A percentile compares a stretch with the other conserved stretches of the same genome.
phyloP scores from a whole-genome alignment of 495 filamentous ascomycete genomes.

The Patellaria atrata region DNA sequence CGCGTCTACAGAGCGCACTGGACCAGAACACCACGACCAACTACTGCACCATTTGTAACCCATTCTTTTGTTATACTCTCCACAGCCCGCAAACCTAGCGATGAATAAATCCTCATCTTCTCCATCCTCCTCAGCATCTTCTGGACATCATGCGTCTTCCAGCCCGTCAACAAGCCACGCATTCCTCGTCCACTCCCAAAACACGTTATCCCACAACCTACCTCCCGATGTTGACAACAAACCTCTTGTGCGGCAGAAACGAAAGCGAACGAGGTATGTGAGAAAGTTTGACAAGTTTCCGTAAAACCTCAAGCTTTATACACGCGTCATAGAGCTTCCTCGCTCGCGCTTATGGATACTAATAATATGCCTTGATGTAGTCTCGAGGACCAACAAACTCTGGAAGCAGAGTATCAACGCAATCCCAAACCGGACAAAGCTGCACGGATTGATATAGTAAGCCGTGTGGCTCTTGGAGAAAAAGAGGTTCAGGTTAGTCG shows the following conservation, averaged over 20 bases:
- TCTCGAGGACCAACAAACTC: constrained; percentile 68
- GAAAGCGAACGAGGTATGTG: constrained; percentile 43
- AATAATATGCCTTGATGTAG: not conserved
- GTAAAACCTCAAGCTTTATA: constrained; percentile 7
- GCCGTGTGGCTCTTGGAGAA: constrained; percentile 77
- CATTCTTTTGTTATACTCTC: not conserved
- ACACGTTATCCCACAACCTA: constrained; percentile 45
- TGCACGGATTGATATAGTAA: constrained; percentile 68
- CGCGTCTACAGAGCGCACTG: no score
- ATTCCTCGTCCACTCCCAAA: constrained; percentile 55
- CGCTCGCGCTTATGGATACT: not conserved
- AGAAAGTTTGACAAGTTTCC: no score
- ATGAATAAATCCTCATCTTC: constrained; percentile 4
- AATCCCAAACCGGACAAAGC: constrained; percentile 91
- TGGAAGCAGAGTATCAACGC: constrained; percentile 72
- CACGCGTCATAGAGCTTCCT: not conserved
- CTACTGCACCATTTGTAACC: no score
- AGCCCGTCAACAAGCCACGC: no score
- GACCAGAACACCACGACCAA: no score
- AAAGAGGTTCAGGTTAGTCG: constrained; percentile 89
- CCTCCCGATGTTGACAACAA: constrained; percentile 56
- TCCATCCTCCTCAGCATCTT: constrained; percentile 9
- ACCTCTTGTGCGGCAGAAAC: constrained; percentile 50
- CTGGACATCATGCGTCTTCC: not conserved
- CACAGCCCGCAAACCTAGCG: no score